Conservation (phyloP, 441 rosid genomes). For the Eutrema salsugineum region DNA sequence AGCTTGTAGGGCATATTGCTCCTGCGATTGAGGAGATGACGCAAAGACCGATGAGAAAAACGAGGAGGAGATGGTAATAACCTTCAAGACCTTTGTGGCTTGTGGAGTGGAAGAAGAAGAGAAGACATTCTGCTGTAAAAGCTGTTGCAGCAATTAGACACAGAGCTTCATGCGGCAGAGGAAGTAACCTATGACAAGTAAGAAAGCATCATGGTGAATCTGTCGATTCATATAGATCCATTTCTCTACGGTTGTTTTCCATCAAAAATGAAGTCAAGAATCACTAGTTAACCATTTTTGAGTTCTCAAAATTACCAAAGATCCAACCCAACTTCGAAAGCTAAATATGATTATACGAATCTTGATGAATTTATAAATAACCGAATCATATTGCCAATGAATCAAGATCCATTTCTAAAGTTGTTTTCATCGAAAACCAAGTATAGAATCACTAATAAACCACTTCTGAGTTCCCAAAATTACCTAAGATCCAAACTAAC, state of each 20-base stretch:
- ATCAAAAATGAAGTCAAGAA: background rate
- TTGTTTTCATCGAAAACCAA: background rate
- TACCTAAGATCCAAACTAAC: background rate
- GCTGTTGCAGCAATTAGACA: conserved; percentile 77
- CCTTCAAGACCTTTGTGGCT: conserved; percentile 97
- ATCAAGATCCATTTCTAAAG: background rate
- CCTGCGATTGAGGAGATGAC: conserved; percentile 65
- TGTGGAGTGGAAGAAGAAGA: conserved; percentile 95
- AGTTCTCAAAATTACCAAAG: background rate
- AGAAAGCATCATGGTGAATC: background rate
- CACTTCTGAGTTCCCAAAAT: background rate
- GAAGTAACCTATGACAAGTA: conserved; percentile 47
- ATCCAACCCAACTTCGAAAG: background rate
- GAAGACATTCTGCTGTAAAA: conserved; percentile 76
- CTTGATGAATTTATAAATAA: background rate
- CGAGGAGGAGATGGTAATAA: conserved; percentile 89
- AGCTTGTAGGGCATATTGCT: conserved; percentile 72
- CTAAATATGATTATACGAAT: background rate
- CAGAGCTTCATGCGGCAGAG: conserved; percentile 80
- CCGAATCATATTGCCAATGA: background rate
- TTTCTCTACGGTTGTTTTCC: background rate
- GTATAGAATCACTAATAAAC: background rate
- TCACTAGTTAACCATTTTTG: background rate
- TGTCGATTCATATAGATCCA: background rate
- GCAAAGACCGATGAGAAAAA: conserved; percentile 72